A percentile compares a stretch with the other conserved stretches of the same genome.
Evolutionary conservation across 2,329 filamentous ascomycete genomes (phyloP).

Genomic region (Tolypocladium tropicale): DNA sequence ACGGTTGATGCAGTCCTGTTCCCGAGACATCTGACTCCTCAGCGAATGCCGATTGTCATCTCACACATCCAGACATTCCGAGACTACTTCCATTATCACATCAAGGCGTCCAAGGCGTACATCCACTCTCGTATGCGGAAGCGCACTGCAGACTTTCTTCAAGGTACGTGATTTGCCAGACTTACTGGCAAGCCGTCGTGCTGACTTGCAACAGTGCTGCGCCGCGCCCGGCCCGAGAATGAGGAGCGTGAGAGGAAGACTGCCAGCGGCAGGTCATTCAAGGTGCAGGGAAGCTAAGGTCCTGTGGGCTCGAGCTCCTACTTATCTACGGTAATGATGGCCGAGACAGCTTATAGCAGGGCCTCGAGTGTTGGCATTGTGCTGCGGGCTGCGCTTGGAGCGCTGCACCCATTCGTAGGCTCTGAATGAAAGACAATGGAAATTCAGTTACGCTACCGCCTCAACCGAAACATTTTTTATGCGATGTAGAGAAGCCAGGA

Average conservation of each 20-base stretch:
- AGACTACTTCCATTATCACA: slow-evolving; percentile 99
- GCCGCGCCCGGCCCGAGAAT: slow-evolving; percentile 85
- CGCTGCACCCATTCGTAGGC: not conserved
- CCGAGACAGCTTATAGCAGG: not conserved
- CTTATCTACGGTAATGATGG: too few relatives aligned
- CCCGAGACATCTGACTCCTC: slow-evolving; percentile 82
- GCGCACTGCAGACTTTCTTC: slow-evolving; percentile 94
- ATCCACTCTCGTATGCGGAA: slow-evolving; percentile 98
- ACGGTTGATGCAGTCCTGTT: slow-evolving; percentile 61
- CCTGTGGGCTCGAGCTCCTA: not conserved
- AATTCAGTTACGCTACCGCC: not conserved
- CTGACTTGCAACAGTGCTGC: slow-evolving; percentile 58
- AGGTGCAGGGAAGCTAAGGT: slow-evolving; percentile 31
- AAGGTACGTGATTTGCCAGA: slow-evolving; percentile 52
- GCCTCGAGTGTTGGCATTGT: not conserved
- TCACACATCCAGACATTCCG: slow-evolving; percentile 99
- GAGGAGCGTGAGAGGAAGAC: slow-evolving; percentile 98
- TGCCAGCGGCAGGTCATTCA: slow-evolving; percentile 90
- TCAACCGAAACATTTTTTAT: not conserved
- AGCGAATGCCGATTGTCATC: slow-evolving; percentile 89
- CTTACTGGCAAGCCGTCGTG: not conserved
- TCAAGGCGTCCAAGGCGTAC: slow-evolving; percentile 98
- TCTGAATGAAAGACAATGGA: not conserved
- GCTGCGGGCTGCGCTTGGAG: not conserved
- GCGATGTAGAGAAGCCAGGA: not conserved